Conservation (phyloP, 176 grass and related monocot species). For the Microstegium vimineum region DNA sequence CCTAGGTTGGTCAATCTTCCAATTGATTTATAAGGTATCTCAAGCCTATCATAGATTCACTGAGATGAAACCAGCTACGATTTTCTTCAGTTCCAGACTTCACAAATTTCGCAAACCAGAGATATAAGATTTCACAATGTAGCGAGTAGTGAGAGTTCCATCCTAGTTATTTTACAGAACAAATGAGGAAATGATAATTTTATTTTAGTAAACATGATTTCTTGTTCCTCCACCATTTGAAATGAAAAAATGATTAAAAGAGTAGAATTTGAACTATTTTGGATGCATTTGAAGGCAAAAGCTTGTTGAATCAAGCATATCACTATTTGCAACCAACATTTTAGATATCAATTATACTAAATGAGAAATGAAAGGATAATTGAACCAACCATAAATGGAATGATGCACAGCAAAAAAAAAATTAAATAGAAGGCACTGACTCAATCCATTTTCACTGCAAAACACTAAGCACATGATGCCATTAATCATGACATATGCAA, state of each 20-base stretch:
- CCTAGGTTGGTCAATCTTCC: background rate
- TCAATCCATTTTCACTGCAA: conserved; percentile 9
- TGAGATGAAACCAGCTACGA: background rate
- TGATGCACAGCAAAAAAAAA: background rate
- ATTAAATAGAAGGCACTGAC: background rate
- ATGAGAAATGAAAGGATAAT: background rate
- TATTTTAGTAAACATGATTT: background rate
- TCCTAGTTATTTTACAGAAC: background rate
- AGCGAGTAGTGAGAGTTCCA: background rate
- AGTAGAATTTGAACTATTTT: background rate
- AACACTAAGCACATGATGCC: background rate
- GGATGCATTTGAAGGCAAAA: background rate
- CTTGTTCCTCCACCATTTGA: background rate
- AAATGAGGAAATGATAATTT: background rate
- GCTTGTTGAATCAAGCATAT: background rate
- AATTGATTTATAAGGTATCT: background rate
- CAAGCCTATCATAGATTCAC: background rate
- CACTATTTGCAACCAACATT: background rate
- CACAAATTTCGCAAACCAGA: background rate
- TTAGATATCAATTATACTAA: background rate
- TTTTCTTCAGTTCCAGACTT: background rate
- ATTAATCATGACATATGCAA: background rate
- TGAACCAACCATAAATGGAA: conserved; percentile 4
- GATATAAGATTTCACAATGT: background rate
- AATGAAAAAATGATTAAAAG: background rate